phyloP scores from a whole-genome alignment of 495 filamentous ascomycete genomes.

The Achaetomiella virescens region DNA sequence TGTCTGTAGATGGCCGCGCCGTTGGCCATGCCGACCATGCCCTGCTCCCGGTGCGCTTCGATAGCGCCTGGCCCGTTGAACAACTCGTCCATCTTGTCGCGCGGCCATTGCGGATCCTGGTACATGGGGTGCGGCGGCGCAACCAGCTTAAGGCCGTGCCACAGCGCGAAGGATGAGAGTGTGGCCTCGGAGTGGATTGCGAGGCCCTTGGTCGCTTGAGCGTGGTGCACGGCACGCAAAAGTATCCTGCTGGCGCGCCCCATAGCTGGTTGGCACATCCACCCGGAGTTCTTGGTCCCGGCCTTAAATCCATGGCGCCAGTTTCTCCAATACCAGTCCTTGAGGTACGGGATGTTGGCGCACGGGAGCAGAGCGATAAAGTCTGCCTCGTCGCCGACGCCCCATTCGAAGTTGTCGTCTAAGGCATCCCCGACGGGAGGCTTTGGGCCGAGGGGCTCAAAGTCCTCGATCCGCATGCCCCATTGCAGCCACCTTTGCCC shows the following conservation, averaged over 20 bases:
- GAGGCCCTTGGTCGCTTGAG: neutral
- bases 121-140: neutral
- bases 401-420: constrained; percentile 3
- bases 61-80: neutral
- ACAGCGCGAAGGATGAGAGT: constrained; percentile 1
- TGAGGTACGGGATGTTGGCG: neutral
- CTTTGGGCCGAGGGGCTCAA: neutral
- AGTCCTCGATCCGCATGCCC: neutral
- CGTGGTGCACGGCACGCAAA: neutral
- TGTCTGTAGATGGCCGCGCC: neutral
- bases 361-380: neutral
- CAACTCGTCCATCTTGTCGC: constrained; percentile 1
- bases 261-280: constrained; percentile 8
- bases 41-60: neutral
- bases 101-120: constrained; percentile 5
- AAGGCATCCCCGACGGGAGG: neutral
- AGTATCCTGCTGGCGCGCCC: neutral
- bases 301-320: neutral
- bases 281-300: neutral
- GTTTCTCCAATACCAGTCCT: neutral
- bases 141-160: constrained; percentile 4
- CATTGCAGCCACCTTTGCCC: neutral
- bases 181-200: constrained; percentile 3
- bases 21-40: neutral
- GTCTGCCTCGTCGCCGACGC: constrained; percentile 5